These are phyloP conservation scores for Spatholobus suberectus DNA, from an alignment of 306 rosid genomes.

Conservation along the genomic window DNA sequence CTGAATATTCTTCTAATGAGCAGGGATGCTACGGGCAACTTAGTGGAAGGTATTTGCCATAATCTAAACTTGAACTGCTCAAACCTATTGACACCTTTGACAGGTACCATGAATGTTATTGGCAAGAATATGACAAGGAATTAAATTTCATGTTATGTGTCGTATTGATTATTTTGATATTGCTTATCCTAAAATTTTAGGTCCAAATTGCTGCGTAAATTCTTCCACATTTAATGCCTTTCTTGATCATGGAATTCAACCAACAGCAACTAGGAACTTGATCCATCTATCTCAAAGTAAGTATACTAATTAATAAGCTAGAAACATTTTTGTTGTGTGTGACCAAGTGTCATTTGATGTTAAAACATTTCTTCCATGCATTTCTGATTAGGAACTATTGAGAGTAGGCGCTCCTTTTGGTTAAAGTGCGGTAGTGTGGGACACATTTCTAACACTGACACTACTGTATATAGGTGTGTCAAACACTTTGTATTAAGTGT, in stretches of 20 bases:
- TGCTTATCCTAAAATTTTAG: conserved; percentile 35
- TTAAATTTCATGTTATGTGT: too few relatives aligned
- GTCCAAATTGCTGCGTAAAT: conserved; percentile 68
- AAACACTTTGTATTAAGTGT: too few relatives aligned
- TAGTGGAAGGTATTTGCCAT: conserved; percentile 52
- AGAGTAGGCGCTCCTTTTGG: too few relatives aligned
- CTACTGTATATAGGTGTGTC: too few relatives aligned
- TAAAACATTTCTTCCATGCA: background rate
- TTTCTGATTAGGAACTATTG: too few relatives aligned
- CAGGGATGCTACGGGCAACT: conserved; percentile 44
- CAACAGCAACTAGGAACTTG: conserved; percentile 76
- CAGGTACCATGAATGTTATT: too few relatives aligned
- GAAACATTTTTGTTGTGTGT: background rate
- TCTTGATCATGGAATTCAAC: conserved; percentile 66
- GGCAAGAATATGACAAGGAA: too few relatives aligned
- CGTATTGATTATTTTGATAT: background rate
- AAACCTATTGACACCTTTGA: conserved; percentile 54
- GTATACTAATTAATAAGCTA: conserved; percentile 2
- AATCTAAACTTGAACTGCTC: conserved; percentile 59
- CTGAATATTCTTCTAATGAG: too few relatives aligned
- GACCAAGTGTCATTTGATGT: background rate
- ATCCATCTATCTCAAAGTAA: conserved; percentile 80
- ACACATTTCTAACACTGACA: too few relatives aligned
- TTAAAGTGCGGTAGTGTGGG: too few relatives aligned
- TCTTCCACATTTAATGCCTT: conserved; percentile 46